These are phyloP conservation scores for Coffea canephora DNA, from an alignment of 257 asterid species.

Conservation along the genomic window DNA sequence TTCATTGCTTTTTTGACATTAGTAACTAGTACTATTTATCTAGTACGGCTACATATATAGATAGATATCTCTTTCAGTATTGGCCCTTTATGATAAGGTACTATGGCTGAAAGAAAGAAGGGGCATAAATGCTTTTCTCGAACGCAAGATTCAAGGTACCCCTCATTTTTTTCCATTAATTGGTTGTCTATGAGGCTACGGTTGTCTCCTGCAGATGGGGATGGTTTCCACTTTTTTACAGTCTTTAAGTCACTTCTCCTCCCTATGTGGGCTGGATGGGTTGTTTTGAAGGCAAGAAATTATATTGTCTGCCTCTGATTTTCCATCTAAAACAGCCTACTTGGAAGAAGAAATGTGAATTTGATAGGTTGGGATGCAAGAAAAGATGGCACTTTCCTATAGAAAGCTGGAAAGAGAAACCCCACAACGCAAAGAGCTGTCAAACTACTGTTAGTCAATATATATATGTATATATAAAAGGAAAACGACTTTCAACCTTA, in stretches of 20 bases:
- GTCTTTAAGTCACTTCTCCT: conserved; percentile 38
- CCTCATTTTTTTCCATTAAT: conserved; percentile 22
- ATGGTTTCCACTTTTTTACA: conserved; percentile 45
- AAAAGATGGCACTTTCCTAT: conserved; percentile 20
- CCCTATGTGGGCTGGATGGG: conserved; percentile 4
- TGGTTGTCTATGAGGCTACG: conserved; percentile 30
- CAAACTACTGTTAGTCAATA: conserved; percentile 18
- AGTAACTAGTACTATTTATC: conserved; percentile 6
- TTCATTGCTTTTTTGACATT: conserved; percentile 22
- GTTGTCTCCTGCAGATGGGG: conserved; percentile 41
- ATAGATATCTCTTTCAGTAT: conserved; percentile 25
- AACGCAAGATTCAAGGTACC: conserved; percentile 33
- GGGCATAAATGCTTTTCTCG: conserved; percentile 11
- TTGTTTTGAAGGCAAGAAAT: conserved; percentile 19
- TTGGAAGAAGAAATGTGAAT: conserved; percentile 1
- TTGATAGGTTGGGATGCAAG: conserved; percentile 6
- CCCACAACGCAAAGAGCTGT: conserved; percentile 24
- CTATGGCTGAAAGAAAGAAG: background rate
- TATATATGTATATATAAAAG: background rate
- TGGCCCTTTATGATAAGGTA: conserved; percentile 15
- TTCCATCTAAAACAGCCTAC: background rate
- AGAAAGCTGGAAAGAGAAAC: conserved; percentile 7
- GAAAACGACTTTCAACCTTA: conserved; percentile 26
- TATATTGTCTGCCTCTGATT: conserved; percentile 10
- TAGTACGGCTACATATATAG: background rate